Conservation (phyloP, 495 filamentous ascomycete species). For the Podospora fimiseda region DNA sequence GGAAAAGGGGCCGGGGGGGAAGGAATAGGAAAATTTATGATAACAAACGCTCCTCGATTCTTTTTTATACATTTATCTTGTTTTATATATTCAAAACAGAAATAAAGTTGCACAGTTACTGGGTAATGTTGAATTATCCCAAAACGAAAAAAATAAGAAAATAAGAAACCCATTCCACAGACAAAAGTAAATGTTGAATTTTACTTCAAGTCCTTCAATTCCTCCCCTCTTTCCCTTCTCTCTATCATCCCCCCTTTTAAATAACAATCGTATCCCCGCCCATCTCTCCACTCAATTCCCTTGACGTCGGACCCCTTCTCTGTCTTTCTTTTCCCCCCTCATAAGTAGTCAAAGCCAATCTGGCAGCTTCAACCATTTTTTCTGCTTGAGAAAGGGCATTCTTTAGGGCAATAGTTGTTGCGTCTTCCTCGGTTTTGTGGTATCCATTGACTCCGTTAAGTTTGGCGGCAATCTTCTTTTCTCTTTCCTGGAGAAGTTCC, state of each 20-base stretch:
- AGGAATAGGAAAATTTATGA: not conserved
- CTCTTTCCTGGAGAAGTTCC: conserved; percentile 38
- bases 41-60: too few species aligned
- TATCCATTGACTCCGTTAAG: too few species aligned
- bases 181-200: conserved; percentile 1
- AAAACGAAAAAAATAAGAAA: too few species aligned
- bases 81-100: not conserved
- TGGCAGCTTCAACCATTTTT: conserved; percentile 32
- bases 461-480: too few species aligned
- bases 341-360: conserved; percentile 30
- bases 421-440: conserved; percentile 6
- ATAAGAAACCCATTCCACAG: too few species aligned
- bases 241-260: not conserved
- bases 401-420: conserved; percentile 25
- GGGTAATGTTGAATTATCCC: too few species aligned
- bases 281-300: conserved; percentile 49
- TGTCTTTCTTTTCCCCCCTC: conserved; percentile 12
- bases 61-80: conserved; percentile 3
- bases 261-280: conserved; percentile 41
- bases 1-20: not conserved
- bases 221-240: not conserved
- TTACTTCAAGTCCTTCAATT: not conserved
- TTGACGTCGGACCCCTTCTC: conserved; percentile 39
- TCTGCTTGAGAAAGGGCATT: conserved; percentile 34
- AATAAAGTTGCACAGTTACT: too few species aligned